These are phyloP conservation scores for Ophioceras dolichostomum DNA, from an alignment of 2,329 filamentous ascomycete species.

Conservation along the genomic window DNA sequence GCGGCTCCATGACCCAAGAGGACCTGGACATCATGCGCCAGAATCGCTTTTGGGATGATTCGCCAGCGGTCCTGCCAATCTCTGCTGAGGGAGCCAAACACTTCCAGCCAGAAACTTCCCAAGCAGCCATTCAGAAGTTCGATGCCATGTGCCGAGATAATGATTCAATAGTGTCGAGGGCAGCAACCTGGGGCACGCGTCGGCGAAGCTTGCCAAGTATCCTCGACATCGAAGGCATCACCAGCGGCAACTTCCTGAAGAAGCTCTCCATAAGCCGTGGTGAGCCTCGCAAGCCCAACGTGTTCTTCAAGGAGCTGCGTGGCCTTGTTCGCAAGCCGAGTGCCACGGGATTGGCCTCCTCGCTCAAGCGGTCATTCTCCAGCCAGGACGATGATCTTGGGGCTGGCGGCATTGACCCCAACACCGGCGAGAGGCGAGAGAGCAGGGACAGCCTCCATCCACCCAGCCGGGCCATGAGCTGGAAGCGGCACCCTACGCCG, in stretches of 20 bases:
- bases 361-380: conserved; percentile 33
- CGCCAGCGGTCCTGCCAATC: conserved; percentile 34
- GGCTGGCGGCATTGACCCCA: conserved; percentile 13
- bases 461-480: conserved; percentile 36
- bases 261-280: conserved; percentile 42
- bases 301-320: conserved; percentile 36
- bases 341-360: conserved; percentile 17
- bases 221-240: conserved; percentile 45
- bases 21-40: conserved; percentile 38
- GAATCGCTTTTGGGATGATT: conserved; percentile 35
- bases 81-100: conserved; percentile 14
- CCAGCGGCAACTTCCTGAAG: conserved; percentile 50
- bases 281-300: conserved; percentile 34
- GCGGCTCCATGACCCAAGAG: conserved; percentile 27
- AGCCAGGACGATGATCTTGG: conserved; percentile 20
- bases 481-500: conserved; percentile 34
- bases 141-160: conserved; percentile 40
- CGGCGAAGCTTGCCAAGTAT: conserved; percentile 51
- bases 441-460: conserved; percentile 38
- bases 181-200: conserved; percentile 60
- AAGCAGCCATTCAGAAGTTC: conserved; percentile 40
- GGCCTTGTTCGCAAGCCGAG: conserved; percentile 39
- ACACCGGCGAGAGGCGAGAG: conserved; percentile 20
- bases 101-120: conserved; percentile 36
- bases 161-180: conserved; percentile 46